A percentile compares a stretch with the other conserved stretches of the same genome.
phyloP scores from a whole-genome alignment of 164 flowering plant species.

The Warburgia ugandensis region DNA sequence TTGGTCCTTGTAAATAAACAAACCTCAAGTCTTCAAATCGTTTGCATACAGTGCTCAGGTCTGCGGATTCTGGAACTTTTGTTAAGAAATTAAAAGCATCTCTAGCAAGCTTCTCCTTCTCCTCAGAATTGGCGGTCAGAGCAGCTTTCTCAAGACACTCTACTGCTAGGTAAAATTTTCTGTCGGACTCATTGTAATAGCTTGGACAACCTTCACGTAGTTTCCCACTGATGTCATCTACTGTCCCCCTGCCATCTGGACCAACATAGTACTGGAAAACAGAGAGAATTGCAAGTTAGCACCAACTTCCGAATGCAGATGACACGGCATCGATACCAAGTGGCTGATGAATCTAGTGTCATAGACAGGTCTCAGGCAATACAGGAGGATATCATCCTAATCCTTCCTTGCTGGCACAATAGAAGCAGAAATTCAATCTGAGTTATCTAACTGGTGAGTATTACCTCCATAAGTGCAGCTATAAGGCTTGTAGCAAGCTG shows the following conservation, averaged over 20 bases:
- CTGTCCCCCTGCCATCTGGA: constrained; percentile 96
- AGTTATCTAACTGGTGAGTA: too few relatives aligned
- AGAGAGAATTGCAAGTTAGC: neutral
- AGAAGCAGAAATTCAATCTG: too few relatives aligned
- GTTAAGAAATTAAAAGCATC: constrained; percentile 79
- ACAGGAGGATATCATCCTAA: too few relatives aligned
- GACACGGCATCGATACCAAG: neutral
- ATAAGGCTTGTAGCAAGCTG: constrained; percentile 81
- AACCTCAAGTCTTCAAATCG: constrained; percentile 97
- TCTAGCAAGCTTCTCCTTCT: constrained; percentile 78
- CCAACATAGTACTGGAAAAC: constrained; percentile 85
- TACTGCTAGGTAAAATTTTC: constrained; percentile 92
- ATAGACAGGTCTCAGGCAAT: too few relatives aligned
- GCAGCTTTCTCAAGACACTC: constrained; percentile 96
- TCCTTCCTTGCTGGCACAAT: neutral
- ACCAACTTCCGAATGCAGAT: neutral
- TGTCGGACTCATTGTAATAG: constrained; percentile 89
- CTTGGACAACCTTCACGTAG: constrained; percentile 95
- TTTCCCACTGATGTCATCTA: constrained; percentile 87
- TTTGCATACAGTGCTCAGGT: constrained; percentile 81
- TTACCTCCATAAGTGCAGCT: constrained; percentile 92
- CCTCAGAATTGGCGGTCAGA: constrained; percentile 46
- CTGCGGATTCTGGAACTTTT: constrained; percentile 92
- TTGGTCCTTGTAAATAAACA: too few relatives aligned
- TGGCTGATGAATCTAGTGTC: too few relatives aligned